Evolutionary conservation across 2,329 filamentous ascomycete genomes (phyloP).

Genomic region (Sarocladium kiliense): DNA sequence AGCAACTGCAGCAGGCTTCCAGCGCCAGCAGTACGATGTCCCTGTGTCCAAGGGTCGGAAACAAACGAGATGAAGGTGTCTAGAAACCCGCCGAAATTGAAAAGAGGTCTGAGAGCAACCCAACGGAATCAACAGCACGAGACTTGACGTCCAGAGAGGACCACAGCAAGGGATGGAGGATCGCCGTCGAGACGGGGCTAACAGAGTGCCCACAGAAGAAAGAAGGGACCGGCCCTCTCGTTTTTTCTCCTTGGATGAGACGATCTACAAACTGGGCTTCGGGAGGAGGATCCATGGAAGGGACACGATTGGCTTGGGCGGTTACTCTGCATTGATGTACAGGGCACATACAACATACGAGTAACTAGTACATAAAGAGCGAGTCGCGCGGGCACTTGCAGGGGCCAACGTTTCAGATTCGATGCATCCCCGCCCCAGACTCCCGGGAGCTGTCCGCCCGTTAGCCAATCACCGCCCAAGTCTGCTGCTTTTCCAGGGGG

Average conservation of each 20-base stretch:
- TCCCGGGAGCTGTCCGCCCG: not conserved
- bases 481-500: not conserved
- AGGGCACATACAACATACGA: not conserved
- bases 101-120: too few relatives aligned
- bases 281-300: conserved; percentile 2
- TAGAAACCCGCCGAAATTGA: too few relatives aligned
- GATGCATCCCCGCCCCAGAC: conserved; percentile 3
- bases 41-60: too few relatives aligned
- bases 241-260: not conserved
- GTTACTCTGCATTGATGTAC: not conserved
- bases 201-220: not conserved
- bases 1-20: not conserved
- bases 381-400: not conserved
- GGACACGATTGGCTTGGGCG: not conserved
- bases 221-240: not conserved
- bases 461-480: not conserved
- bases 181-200: not conserved
- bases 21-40: not conserved
- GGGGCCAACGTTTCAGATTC: conserved; percentile 8
- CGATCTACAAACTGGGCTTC: not conserved
- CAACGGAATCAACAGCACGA: too few relatives aligned
- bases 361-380: not conserved
- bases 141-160: not conserved
- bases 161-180: not conserved
- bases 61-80: too few relatives aligned